phyloP scores from a whole-genome alignment of 768 basidiomycete species.

The Pisolithus microcarpus region DNA sequence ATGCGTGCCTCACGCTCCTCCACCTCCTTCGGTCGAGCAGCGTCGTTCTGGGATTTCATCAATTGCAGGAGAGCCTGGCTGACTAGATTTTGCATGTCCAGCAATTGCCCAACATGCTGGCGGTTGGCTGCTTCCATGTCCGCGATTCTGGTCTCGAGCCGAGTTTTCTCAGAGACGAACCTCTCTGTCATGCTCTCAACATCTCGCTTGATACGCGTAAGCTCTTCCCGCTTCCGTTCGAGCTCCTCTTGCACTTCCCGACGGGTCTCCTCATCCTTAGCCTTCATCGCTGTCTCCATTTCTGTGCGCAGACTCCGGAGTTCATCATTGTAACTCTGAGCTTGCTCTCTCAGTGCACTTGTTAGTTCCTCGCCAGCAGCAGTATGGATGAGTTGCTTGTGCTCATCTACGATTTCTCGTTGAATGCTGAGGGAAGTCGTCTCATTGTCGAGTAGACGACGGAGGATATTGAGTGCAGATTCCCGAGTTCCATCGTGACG shows the following conservation, averaged over 20 bases:
- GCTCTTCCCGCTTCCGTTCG: conserved; percentile 36
- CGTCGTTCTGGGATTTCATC: conserved; percentile 21
- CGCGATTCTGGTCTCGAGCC: conserved; percentile 22
- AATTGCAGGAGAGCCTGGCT: conserved; percentile 19
- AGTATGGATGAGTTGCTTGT: conserved; percentile 43
- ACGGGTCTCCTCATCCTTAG: conserved; percentile 41
- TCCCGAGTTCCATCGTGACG: conserved; percentile 36
- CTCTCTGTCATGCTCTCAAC: conserved; percentile 34
- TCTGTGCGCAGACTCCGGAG: conserved; percentile 38
- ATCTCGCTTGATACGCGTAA: conserved; percentile 34
- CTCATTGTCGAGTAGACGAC: conserved; percentile 32
- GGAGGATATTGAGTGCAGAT: conserved; percentile 38
- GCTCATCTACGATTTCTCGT: conserved; percentile 45
- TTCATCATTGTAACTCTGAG: conserved; percentile 40
- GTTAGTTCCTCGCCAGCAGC: conserved; percentile 48
- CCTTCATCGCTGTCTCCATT: conserved; percentile 38
- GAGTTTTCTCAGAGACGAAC: conserved; percentile 32
- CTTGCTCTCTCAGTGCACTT: conserved; percentile 42
- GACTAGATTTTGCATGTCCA: conserved; percentile 24
- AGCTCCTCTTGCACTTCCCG: conserved; percentile 39
- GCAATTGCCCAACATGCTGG: conserved; percentile 10
- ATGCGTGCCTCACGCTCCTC: conserved; percentile 23
- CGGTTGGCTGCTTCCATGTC: conserved; percentile 21
- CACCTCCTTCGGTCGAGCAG: conserved; percentile 18
- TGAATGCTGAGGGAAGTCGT: conserved; percentile 47